phyloP scores from a whole-genome alignment of 495 filamentous ascomycete species.

The Daldinia decipiens region DNA sequence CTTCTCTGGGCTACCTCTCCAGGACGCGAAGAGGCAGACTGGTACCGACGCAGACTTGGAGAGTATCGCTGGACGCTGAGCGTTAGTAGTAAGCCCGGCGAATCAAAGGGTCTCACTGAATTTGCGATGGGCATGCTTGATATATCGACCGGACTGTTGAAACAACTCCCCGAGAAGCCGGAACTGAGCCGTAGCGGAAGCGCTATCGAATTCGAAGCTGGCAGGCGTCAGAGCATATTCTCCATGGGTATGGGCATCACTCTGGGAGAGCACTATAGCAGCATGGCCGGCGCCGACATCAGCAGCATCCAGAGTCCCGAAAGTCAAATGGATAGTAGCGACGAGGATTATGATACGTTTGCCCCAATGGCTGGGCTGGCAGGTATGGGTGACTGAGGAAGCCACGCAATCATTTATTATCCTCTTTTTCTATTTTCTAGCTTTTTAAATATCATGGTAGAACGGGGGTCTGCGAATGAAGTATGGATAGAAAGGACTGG shows the following conservation, averaged over 20 bases:
- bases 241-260: constrained; percentile 44
- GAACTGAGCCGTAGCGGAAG: constrained; percentile 57
- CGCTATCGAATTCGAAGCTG: constrained; percentile 54
- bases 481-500: constrained; percentile 39
- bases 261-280: constrained; percentile 43
- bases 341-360: constrained; percentile 53
- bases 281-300: constrained; percentile 52
- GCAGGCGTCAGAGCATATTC: constrained; percentile 51
- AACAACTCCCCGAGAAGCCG: constrained; percentile 67
- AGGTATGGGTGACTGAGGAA: constrained; percentile 41
- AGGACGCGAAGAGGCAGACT: constrained; percentile 90
- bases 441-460: constrained; percentile 27
- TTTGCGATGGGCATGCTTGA: constrained; percentile 81
- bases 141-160: constrained; percentile 65
- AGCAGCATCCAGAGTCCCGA: constrained; percentile 57
- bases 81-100: constrained; percentile 82
- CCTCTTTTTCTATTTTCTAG: constrained; percentile 8
- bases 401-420: constrained; percentile 14
- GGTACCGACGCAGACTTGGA: constrained; percentile 83
- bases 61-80: constrained; percentile 96
- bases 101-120: constrained; percentile 70
- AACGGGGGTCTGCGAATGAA: constrained; percentile 35
- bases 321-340: constrained; percentile 55
- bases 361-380: constrained; percentile 47
- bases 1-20: constrained; percentile 89